Evolutionary conservation across 2,329 filamentous ascomycete species (phyloP).

Genomic region (Aquanectria penicillioides): DNA sequence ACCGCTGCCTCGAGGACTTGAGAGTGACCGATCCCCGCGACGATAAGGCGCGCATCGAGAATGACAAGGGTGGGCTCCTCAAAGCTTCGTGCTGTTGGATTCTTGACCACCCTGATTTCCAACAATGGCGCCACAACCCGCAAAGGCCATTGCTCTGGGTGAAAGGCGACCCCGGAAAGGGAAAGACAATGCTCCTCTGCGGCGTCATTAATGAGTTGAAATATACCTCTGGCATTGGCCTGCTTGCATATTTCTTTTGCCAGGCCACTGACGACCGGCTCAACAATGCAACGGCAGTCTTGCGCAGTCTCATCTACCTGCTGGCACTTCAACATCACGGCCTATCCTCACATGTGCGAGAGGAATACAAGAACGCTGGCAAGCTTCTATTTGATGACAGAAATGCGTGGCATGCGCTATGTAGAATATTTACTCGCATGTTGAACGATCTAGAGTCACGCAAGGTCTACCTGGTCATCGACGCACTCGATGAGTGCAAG

Average conservation of each 20-base stretch:
- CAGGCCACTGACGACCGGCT: too few species aligned
- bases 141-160: background rate
- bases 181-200: background rate
- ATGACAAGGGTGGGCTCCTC: background rate
- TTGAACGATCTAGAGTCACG: background rate
- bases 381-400: background rate
- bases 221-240: too few species aligned
- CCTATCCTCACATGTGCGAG: background rate
- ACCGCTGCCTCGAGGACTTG: too few species aligned
- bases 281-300: background rate
- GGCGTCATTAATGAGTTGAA: background rate
- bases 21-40: too few species aligned
- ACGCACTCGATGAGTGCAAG: background rate
- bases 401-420: background rate
- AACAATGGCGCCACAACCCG: background rate
- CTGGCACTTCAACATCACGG: background rate
- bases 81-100: background rate
- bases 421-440: background rate
- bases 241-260: too few species aligned
- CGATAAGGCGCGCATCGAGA: too few species aligned
- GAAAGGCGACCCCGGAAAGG: too few species aligned
- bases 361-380: background rate
- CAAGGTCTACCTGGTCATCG: background rate
- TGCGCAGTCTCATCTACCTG: background rate
- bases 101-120: background rate